Evolutionary conservation across 1,284 basidiomycete genomes (phyloP), one percentile per base, ranked within the genome.

Genomic region (Trametes sp.): DNA sequence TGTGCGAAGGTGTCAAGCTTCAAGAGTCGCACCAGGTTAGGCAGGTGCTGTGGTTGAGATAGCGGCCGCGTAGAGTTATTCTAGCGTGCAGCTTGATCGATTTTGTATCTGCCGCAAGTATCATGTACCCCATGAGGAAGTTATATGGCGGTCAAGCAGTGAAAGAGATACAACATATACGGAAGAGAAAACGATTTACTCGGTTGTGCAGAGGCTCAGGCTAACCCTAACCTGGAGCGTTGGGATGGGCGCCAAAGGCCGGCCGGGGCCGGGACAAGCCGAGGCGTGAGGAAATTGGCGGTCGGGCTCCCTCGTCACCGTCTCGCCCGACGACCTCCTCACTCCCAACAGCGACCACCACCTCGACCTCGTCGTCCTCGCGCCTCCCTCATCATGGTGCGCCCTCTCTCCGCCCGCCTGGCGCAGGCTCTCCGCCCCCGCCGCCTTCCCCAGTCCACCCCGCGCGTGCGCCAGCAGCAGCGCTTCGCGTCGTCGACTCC

Each of bases 401-500:
- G 74, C 69, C 70, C 72, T 35, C 26, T 67, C 52, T 51, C 61
- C 36, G 62, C 69, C 69, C 73, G 74, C 57, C 65, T 74, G 65
- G 57, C 72, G 53, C 74, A 75, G 68, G 54, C 73, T 33, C 55
- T 73, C 36, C 73, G 74, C 41, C 67, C 70, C 35, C 72, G 70
- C 53, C 70, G 70, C 49, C 50, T 63, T 44, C 69, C 67, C 31
- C 69, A 65, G 53, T 65, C 70, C 54, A 62, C 57, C 48, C 48
- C 63, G 55, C 68, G 64, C 60, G 52, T 61, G 51, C 54, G 55
- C 55, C 72, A 69, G 63, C 64, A 60, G 44, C 64, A 69, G 45
- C 72, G 74, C 56, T 73, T 74, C 63, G 73, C 74, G 51, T 74
- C 73, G 49, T 72, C 71, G 54, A 69, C 68, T 49, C 69, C 71